Conservation (phyloP, 768 basidiomycete species). For the Podaxis sp. region DNA sequence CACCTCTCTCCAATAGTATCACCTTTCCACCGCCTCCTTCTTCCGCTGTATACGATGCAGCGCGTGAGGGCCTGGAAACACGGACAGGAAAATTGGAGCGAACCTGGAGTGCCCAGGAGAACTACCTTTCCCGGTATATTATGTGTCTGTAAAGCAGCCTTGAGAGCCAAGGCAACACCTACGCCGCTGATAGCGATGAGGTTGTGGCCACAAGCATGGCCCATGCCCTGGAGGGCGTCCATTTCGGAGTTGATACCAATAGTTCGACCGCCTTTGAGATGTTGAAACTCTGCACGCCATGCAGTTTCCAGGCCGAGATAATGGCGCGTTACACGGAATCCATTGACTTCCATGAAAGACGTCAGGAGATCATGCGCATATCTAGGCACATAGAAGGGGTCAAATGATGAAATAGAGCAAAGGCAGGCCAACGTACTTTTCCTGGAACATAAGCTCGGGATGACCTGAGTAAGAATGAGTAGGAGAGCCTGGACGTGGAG, state of each 20-base stretch:
- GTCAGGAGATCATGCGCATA: slow-evolving; percentile 72
- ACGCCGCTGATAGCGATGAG: slow-evolving; percentile 79
- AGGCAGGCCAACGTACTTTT: slow-evolving; percentile 44
- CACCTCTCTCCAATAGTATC: slow-evolving; percentile 70
- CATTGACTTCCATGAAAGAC: slow-evolving; percentile 62
- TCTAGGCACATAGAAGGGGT: slow-evolving; percentile 33
- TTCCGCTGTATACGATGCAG: slow-evolving; percentile 50
- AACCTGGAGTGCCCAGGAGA: slow-evolving; percentile 77
- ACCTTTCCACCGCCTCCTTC: slow-evolving; percentile 80
- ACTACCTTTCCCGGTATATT: slow-evolving; percentile 66
- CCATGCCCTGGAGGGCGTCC: slow-evolving; percentile 60
- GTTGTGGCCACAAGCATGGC: slow-evolving; percentile 81
- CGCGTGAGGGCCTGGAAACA: slow-evolving; percentile 15
- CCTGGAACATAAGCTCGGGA: slow-evolving; percentile 67
- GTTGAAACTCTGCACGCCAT: slow-evolving; percentile 72
- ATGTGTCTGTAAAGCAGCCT: slow-evolving; percentile 63
- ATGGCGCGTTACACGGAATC: slow-evolving; percentile 69
- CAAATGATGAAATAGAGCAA: neutral
- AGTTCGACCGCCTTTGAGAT: slow-evolving; percentile 59
- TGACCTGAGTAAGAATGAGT: slow-evolving; percentile 41
- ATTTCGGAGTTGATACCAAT: slow-evolving; percentile 83
- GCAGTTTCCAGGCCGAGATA: slow-evolving; percentile 75
- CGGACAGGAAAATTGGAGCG: neutral
- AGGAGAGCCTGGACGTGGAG: neutral
- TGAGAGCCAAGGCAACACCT: slow-evolving; percentile 72